Base-by-base conservation (phyloP, 768 basidiomycete genomes). In the Serendipita vermifera region DNA sequence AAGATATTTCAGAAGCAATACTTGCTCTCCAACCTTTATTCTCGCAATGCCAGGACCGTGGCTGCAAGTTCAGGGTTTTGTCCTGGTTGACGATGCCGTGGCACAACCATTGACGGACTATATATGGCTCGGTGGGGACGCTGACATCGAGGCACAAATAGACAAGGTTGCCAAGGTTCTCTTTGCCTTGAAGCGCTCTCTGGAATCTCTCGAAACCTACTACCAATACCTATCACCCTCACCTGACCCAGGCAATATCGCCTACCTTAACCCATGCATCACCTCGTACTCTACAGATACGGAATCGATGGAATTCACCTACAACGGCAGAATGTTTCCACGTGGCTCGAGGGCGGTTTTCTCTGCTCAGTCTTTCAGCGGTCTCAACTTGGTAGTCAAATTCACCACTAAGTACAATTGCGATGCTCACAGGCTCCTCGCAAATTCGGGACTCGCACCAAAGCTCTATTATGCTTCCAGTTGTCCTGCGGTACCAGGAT, bases 121-220 rank as follows among this genome's bases (percentile, higher is more conserved):
- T 29, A 29, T 66, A 2, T 69, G 81, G 80, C 68, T 82, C 17
- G 78, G 3, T 75, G 75, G 69, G 84, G 80, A 36, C 35, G 35
- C 9, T 36, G n/a, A n/a, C n/a, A n/a, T n/a, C 35, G 9, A 36
- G 35, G n/a, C 35, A 36, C 35, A n/a, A 9, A n/a, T 9, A 36
- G 35, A 9, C 9, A 9, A n/a, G 9, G 35, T 9, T n/a, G n/a
- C 35, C 9, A 36, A 9, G 9, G 35, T 9, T 36, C 35, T 9
- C n/a, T 36, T n/a, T 9, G 35, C 35, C n/a, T 36, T n/a, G 35
- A 36, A n/a, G n/a, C 9, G 35, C 35, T 9, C 9, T 36, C 35
- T 9, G n/a, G n/a, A 36, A n/a, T 9, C n/a, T 9, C n/a, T 36
- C 9, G 35, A 36, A n/a, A n/a, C 9, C 9, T 9, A 36, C 9